A percentile compares a stretch with the other conserved stretches of the same genome.
phyloP scores from a whole-genome alignment of 2,329 filamentous ascomycete species.

The Eurotiales sp. region DNA sequence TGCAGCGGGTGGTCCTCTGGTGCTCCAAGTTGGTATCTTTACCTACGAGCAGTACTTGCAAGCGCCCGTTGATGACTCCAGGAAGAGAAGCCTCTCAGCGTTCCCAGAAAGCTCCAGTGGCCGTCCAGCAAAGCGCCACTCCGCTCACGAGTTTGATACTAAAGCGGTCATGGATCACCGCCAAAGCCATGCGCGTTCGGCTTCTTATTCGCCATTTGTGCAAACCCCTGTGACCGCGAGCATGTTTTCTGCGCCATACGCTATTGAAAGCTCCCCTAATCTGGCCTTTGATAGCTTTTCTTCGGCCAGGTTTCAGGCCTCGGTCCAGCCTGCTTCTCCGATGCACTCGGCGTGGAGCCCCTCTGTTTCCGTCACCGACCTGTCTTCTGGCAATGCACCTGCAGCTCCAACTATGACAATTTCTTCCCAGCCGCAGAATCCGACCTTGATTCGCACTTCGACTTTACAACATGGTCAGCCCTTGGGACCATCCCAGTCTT shows the following conservation, averaged over 20 bases:
- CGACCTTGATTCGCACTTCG: slow-evolving; percentile 64
- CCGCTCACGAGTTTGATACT: slow-evolving; percentile 46
- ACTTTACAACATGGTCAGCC: slow-evolving; percentile 57
- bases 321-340: slow-evolving; percentile 47
- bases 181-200: slow-evolving; percentile 51
- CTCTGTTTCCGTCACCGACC: slow-evolving; percentile 44
- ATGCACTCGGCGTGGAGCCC: slow-evolving; percentile 47
- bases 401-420: slow-evolving; percentile 42
- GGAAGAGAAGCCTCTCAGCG: slow-evolving; percentile 56
- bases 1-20: slow-evolving; percentile 48
- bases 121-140: slow-evolving; percentile 47
- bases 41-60: slow-evolving; percentile 53
- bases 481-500: slow-evolving; percentile 49
- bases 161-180: slow-evolving; percentile 51
- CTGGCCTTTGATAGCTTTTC: slow-evolving; percentile 41
- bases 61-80: slow-evolving; percentile 39
- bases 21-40: slow-evolving; percentile 58
- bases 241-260: slow-evolving; percentile 37
- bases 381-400: slow-evolving; percentile 37
- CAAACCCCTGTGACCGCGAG: slow-evolving; percentile 45
- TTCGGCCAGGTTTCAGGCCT: slow-evolving; percentile 39
- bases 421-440: slow-evolving; percentile 46
- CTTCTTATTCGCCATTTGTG: slow-evolving; percentile 49
- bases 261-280: slow-evolving; percentile 37
- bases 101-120: slow-evolving; percentile 46